These are phyloP conservation scores for Oryza punctata DNA, from an alignment of 176 grass and related monocot species.

Conservation along the genomic window DNA sequence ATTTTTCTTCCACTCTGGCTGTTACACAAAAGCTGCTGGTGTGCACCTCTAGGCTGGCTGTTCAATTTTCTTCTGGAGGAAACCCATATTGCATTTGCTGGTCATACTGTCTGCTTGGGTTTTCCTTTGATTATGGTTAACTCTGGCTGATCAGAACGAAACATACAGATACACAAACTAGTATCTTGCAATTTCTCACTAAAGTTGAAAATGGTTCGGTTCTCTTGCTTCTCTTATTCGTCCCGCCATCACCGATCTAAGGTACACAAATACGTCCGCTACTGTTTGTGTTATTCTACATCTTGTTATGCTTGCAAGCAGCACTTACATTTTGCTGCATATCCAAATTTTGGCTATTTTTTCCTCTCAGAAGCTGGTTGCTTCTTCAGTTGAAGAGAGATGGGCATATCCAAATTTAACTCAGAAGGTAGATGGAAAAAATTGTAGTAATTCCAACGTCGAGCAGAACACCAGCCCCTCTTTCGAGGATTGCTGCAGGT, in stretches of 20 bases:
- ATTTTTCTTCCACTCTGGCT: background rate
- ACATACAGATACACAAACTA: conserved; percentile 1
- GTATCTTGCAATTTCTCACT: conserved; percentile 6
- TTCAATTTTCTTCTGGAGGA: background rate
- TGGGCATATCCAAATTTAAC: background rate
- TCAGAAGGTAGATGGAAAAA: background rate
- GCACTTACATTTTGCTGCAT: background rate
- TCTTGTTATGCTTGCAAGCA: background rate
- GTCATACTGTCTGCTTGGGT: conserved; percentile 16
- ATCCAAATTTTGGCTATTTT: background rate
- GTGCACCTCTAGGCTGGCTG: conserved; percentile 1
- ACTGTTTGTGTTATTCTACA: background rate
- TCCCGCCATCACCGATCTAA: background rate
- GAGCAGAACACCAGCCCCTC: background rate
- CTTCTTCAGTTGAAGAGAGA: background rate
- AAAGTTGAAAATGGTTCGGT: conserved; percentile 13
- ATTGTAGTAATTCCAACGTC: background rate
- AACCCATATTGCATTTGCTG: conserved; percentile 36
- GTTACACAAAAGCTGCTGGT: background rate
- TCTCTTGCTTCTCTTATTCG: conserved; percentile 21
- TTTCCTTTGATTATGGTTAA: conserved; percentile 43
- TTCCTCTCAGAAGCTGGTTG: background rate
- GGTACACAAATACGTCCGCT: background rate
- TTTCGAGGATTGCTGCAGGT: background rate
- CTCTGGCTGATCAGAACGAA: conserved; percentile 3